Evolutionary conservation across 345 rosid species (phyloP).

Genomic region (Carallia brachiata): DNA sequence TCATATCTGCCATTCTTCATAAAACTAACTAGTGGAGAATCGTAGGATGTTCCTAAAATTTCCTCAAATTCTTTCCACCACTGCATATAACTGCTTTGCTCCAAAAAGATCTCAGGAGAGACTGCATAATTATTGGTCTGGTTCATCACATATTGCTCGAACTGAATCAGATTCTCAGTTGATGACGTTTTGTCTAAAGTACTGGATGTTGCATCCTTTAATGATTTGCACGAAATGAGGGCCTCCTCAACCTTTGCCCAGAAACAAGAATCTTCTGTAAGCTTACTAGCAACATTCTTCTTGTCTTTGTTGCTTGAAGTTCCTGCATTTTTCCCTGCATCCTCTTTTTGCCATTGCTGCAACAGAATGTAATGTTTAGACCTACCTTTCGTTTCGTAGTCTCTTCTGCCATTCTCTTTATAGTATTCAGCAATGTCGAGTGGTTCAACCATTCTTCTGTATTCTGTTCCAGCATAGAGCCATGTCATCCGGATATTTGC

Average conservation of each 20-base stretch:
- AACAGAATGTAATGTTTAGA: conserved; percentile 45
- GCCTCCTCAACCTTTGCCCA: conserved; percentile 87
- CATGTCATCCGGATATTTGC: conserved; percentile 27
- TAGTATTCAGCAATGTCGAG: conserved; percentile 73
- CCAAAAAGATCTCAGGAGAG: conserved; percentile 66
- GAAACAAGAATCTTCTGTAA: conserved; percentile 71
- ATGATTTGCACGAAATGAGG: conserved; percentile 17
- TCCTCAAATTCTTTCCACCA: neutral
- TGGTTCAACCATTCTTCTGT: conserved; percentile 70
- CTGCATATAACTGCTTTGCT: conserved; percentile 20
- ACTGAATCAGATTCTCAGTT: conserved; percentile 15
- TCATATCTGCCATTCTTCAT: neutral
- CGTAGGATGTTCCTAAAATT: neutral
- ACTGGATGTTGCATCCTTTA: conserved; percentile 16
- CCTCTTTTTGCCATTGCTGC: conserved; percentile 44
- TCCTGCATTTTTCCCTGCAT: neutral
- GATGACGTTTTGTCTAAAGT: conserved; percentile 1
- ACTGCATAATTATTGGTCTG: conserved; percentile 38
- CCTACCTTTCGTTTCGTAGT: conserved; percentile 43
- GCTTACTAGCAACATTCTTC: conserved; percentile 21
- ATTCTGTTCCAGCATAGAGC: conserved; percentile 50
- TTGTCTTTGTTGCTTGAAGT: neutral
- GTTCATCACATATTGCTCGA: conserved; percentile 39
- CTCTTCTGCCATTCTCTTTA: conserved; percentile 7
- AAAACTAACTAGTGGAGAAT: neutral